Conservation (phyloP, 345 rosid species). For the Hirschfeldia incana region DNA sequence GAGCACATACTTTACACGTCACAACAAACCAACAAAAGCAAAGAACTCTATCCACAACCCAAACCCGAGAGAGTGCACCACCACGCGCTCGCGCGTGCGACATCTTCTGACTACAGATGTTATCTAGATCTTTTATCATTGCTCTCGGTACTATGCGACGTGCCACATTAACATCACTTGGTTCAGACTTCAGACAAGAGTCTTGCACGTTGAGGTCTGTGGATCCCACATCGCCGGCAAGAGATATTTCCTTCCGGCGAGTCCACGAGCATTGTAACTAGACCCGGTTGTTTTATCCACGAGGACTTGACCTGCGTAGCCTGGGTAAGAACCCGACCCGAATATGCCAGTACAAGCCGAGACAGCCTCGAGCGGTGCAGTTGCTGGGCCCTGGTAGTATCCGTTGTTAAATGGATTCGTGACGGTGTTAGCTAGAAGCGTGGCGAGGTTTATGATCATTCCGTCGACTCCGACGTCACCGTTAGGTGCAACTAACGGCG, state of each 20-base stretch:
- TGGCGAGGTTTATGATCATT: conserved; percentile 77
- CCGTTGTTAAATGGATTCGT: conserved; percentile 80
- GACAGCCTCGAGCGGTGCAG: conserved; percentile 76
- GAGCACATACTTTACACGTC: conserved; percentile 36
- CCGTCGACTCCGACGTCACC: conserved; percentile 90
- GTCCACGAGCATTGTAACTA: conserved; percentile 64
- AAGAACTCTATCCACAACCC: conserved; percentile 33
- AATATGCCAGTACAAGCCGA: conserved; percentile 76
- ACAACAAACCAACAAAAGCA: conserved; percentile 34
- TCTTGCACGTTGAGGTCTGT: conserved; percentile 57
- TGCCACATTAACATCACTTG: conserved; percentile 15
- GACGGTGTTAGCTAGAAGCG: conserved; percentile 73
- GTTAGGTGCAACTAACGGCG: conserved; percentile 72
- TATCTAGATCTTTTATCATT: neutral
- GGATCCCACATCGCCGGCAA: conserved; percentile 99
- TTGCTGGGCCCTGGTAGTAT: conserved; percentile 65
- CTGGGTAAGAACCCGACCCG: conserved; percentile 80
- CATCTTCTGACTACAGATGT: conserved; percentile 19
- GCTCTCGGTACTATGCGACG: conserved; percentile 10
- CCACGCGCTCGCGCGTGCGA: conserved; percentile 26
- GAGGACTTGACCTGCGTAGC: conserved; percentile 62
- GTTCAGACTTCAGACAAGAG: conserved; percentile 53
- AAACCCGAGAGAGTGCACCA: conserved; percentile 17
- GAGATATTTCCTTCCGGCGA: conserved; percentile 61
- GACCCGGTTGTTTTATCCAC: conserved; percentile 63